Evolutionary conservation across 2,329 filamentous ascomycete species (phyloP).

Genomic region (Chaetomium globosum): DNA sequence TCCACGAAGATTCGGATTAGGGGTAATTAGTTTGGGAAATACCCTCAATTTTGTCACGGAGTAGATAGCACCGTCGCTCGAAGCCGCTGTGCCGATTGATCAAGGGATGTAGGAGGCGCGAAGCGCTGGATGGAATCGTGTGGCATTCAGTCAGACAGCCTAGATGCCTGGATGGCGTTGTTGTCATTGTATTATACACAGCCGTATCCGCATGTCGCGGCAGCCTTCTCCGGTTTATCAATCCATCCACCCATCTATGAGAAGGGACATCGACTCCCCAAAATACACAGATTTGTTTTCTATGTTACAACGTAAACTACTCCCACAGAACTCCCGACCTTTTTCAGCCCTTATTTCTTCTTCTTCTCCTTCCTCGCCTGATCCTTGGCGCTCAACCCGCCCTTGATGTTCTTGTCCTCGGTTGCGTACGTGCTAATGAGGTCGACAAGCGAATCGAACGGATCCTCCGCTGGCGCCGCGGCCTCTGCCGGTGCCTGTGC

Average conservation of each 20-base stretch:
- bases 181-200: slow-evolving; percentile 38
- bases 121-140: slow-evolving; percentile 3
- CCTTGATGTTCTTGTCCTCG: slow-evolving; percentile 45
- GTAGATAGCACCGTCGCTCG: background rate
- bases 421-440: slow-evolving; percentile 55
- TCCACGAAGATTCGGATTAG: slow-evolving; percentile 64
- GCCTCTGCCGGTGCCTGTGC: slow-evolving; percentile 30
- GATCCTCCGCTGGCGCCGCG: slow-evolving; percentile 34
- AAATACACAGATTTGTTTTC: slow-evolving; percentile 20
- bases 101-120: background rate
- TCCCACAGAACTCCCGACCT: background rate
- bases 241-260: slow-evolving; percentile 4
- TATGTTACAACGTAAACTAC: slow-evolving; percentile 27
- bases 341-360: slow-evolving; percentile 22
- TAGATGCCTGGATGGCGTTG: slow-evolving; percentile 6
- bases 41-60: background rate
- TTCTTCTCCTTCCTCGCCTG: slow-evolving; percentile 46
- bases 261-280: slow-evolving; percentile 1
- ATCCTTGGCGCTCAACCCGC: slow-evolving; percentile 47
- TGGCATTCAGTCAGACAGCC: background rate
- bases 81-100: background rate
- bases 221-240: slow-evolving; percentile 7
- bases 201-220: slow-evolving; percentile 14
- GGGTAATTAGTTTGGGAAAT: slow-evolving; percentile 16
- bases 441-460: slow-evolving; percentile 50